These are phyloP conservation scores for Tillandsia fasciculata DNA, from an alignment of 176 grass and related monocot genomes.

Conservation along the genomic window DNA sequence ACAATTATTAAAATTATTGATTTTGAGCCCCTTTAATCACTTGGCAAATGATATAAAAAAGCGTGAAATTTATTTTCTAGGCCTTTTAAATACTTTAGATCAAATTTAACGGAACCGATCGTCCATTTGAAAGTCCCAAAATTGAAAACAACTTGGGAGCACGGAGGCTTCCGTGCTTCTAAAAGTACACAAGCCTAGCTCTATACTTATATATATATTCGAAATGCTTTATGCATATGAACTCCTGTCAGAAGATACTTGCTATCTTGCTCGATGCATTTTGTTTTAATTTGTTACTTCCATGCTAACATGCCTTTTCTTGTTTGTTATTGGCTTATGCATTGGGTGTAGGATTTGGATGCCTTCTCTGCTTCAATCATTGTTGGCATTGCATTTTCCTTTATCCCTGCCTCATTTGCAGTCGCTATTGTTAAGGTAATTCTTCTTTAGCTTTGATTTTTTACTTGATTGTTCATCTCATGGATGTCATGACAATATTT, in stretches of 20 bases:
- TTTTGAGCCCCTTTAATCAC: no score
- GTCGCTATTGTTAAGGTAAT: slow-evolving; percentile 42
- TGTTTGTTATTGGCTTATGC: neutral
- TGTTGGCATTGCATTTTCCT: slow-evolving; percentile 41
- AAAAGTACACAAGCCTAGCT: no score
- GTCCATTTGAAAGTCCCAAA: no score
- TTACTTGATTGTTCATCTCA: neutral
- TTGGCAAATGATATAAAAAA: no score
- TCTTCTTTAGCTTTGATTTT: neutral
- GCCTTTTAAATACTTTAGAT: no score
- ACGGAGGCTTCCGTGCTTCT: no score
- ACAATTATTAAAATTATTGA: no score
- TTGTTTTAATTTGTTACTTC: neutral
- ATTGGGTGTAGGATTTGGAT: slow-evolving; percentile 37
- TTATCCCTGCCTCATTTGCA: slow-evolving; percentile 46
- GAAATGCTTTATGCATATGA: no score
- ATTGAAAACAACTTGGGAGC: no score
- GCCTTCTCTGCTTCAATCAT: slow-evolving; percentile 50
- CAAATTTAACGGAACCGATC: no score
- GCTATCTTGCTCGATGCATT: neutral
- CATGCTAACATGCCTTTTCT: neutral
- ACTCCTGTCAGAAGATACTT: neutral
- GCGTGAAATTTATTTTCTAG: no score
- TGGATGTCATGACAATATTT: neutral
- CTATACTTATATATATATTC: no score